phyloP scores from a whole-genome alignment of 2,329 filamentous ascomycete species.

The Sclerotinia borealis region DNA sequence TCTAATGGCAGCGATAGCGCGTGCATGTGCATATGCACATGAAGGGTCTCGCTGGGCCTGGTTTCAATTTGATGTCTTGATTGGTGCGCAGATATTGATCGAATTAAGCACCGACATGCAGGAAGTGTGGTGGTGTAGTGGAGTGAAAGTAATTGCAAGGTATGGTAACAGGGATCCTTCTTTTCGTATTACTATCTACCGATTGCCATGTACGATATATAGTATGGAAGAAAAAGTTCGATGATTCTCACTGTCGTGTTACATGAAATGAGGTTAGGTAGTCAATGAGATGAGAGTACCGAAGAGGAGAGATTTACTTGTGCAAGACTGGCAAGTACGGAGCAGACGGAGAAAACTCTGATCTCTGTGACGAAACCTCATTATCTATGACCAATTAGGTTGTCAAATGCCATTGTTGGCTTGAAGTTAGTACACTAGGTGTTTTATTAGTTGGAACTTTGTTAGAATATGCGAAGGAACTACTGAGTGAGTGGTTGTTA shows the following conservation, averaged over 20 bases:
- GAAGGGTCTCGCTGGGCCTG: not conserved
- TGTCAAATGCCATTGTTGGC: not conserved
- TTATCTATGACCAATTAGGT: not conserved
- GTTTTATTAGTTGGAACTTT: not conserved
- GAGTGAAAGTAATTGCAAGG: not conserved
- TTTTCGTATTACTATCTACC: not conserved
- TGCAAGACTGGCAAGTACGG: too few species aligned
- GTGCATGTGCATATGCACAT: conserved; percentile 6
- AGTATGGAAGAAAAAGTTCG: not conserved
- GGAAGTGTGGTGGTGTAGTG: not conserved
- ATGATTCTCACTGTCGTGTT: not conserved
- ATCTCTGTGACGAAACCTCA: not conserved
- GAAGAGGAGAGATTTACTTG: not conserved
- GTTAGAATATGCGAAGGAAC: not conserved
- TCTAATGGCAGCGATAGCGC: not conserved
- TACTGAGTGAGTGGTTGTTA: too few species aligned
- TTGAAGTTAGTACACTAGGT: not conserved
- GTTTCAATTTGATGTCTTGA: not conserved
- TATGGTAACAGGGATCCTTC: not conserved
- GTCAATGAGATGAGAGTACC: not conserved
- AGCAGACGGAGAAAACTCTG: not conserved
- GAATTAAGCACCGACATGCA: not conserved
- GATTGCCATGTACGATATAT: not conserved
- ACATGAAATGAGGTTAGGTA: too few species aligned
- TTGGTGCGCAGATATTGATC: conserved; percentile 3